These are phyloP conservation scores for Aureobasidium leucospermi DNA, from an alignment of 2,329 filamentous ascomycete genomes.

Conservation along the genomic window DNA sequence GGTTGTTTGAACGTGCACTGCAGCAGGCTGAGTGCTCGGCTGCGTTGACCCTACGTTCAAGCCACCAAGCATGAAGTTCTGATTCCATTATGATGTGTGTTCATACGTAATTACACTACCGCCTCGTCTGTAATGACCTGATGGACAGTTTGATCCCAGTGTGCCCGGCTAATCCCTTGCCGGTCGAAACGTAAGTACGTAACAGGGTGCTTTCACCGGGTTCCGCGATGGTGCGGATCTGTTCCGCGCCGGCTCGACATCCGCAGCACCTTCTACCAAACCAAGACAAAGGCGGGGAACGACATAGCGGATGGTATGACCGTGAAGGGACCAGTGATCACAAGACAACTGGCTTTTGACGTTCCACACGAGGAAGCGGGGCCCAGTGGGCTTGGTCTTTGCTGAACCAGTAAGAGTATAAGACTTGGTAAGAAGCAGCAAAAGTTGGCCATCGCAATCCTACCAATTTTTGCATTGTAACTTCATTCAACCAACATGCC, in stretches of 20 bases:
- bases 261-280: not conserved
- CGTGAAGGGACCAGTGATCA: not conserved
- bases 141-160: too few relatives aligned
- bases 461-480: not conserved
- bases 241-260: not conserved
- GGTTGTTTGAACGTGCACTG: too few relatives aligned
- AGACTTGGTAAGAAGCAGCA: constrained; percentile 8
- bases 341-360: not conserved
- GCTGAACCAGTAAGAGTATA: constrained; percentile 4
- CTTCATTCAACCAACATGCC: constrained; percentile 18
- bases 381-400: not conserved
- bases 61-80: too few relatives aligned
- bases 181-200: not conserved
- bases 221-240: not conserved
- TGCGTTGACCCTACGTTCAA: too few relatives aligned
- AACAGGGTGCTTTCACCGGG: not conserved
- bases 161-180: too few relatives aligned
- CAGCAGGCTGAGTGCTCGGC: too few relatives aligned
- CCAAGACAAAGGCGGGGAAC: not conserved
- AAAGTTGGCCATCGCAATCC: not conserved
- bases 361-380: not conserved
- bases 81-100: too few relatives aligned
- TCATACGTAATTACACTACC: too few relatives aligned
- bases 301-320: not conserved
- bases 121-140: too few relatives aligned